Conservation (phyloP, 768 basidiomycete genomes). For the Coprinopsis marcescibilis region DNA sequence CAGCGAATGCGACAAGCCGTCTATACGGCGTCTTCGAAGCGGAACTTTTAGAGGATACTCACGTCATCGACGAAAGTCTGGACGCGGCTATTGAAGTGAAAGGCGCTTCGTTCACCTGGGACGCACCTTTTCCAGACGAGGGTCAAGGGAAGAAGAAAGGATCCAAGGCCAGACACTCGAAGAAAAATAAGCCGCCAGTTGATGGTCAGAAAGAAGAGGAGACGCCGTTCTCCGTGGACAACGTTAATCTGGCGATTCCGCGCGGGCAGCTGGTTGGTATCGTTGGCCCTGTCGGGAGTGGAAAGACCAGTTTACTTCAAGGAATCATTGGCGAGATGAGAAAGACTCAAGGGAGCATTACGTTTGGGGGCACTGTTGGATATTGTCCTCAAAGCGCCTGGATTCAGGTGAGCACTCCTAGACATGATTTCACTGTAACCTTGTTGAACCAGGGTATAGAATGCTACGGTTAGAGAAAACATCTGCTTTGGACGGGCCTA, state of each 20-base stretch:
- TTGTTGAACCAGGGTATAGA: conserved; percentile 30
- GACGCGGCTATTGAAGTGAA: conserved; percentile 63
- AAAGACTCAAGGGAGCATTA: conserved; percentile 54
- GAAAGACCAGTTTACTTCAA: conserved; percentile 67
- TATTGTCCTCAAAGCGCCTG: conserved; percentile 88
- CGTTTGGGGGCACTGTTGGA: conserved; percentile 70
- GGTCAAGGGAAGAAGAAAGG: conserved; percentile 19
- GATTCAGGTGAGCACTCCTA: conserved; percentile 57
- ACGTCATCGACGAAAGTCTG: conserved; percentile 46
- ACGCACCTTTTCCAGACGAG: conserved; percentile 56
- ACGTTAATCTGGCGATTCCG: conserved; percentile 64
- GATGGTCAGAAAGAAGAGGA: conserved; percentile 29
- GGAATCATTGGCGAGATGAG: conserved; percentile 84
- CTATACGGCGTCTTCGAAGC: conserved; percentile 80
- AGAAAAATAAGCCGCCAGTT: conserved; percentile 18
- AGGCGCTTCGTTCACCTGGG: conserved; percentile 82
- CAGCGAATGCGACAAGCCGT: conserved; percentile 71
- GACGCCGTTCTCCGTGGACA: conserved; percentile 54
- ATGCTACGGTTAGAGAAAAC: conserved; percentile 84
- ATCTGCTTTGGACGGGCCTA: conserved; percentile 83
- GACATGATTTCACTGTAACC: conserved; percentile 5
- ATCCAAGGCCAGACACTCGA: conserved; percentile 10
- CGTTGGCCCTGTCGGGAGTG: conserved; percentile 75
- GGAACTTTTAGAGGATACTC: conserved; percentile 61
- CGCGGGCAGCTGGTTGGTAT: conserved; percentile 78